These are phyloP conservation scores for Ceratocystis huliohia DNA, from an alignment of 2,329 filamentous ascomycete genomes.

Conservation along the genomic window DNA sequence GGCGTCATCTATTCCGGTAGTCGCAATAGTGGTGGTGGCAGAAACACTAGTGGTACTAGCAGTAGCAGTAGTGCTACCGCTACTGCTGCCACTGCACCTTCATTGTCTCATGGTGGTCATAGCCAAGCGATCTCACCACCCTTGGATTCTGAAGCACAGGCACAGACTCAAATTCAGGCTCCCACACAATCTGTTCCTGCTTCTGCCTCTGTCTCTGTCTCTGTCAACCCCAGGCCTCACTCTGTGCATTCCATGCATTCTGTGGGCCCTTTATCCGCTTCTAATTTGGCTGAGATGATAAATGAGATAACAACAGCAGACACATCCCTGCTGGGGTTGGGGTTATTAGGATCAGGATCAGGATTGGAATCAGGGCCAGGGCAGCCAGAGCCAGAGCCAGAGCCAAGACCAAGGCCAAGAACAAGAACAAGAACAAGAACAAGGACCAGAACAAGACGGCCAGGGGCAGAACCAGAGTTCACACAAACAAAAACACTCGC, in stretches of 20 bases:
- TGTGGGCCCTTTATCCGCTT: conserved; percentile 10
- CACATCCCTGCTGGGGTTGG: neutral
- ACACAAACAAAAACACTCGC: conserved; percentile 1
- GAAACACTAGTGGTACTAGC: too few species aligned
- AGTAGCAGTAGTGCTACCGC: too few species aligned
- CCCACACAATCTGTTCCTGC: neutral
- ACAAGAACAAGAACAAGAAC: neutral
- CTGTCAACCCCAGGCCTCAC: conserved; percentile 8
- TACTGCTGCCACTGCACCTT: too few species aligned
- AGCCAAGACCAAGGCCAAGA: neutral
- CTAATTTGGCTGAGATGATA: conserved; percentile 9
- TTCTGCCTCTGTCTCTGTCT: conserved; percentile 11
- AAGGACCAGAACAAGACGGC: neutral
- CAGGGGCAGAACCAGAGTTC: neutral
- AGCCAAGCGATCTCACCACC: neutral
- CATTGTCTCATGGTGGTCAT: neutral
- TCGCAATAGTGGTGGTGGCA: too few species aligned
- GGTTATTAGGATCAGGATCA: neutral
- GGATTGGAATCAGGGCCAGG: neutral
- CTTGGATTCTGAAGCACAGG: neutral
- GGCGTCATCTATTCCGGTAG: too few species aligned
- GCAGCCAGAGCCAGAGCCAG: neutral
- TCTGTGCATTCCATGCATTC: neutral
- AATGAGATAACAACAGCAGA: conserved; percentile 3
- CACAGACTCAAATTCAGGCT: neutral